Conservation (phyloP, 441 rosid species). For the Populus hybrid region DNA sequence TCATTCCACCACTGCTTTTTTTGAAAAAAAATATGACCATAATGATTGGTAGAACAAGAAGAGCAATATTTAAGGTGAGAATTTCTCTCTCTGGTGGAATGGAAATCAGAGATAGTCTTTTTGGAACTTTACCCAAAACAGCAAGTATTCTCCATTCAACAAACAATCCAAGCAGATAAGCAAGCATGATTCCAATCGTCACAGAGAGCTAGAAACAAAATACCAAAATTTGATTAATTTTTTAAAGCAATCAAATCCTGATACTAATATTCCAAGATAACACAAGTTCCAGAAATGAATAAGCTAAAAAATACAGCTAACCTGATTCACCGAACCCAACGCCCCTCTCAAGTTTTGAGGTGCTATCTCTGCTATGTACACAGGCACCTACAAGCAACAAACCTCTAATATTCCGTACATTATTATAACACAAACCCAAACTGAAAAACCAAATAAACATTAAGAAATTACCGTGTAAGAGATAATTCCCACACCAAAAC, state of each 20-base stretch:
- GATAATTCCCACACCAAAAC: constrained; percentile 93
- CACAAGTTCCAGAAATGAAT: constrained; percentile 2
- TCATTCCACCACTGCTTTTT: neutral
- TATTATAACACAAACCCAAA: constrained; percentile 5
- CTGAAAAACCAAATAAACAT: constrained; percentile 10
- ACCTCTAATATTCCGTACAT: neutral
- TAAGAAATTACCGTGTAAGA: constrained; percentile 68
- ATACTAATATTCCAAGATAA: neutral
- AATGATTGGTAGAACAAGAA: neutral
- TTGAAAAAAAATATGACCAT: neutral
- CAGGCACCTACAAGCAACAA: constrained; percentile 58
- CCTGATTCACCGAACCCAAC: constrained; percentile 92
- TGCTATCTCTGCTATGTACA: constrained; percentile 87
- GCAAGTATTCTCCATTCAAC: constrained; percentile 85
- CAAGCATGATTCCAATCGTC: constrained; percentile 86
- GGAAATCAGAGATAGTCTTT: constrained; percentile 9
- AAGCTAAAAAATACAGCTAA: constrained; percentile 23
- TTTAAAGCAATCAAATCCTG: constrained; percentile 3
- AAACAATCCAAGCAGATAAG: constrained; percentile 78
- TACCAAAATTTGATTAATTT: neutral
- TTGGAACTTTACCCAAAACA: constrained; percentile 59
- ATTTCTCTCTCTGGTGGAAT: neutral
- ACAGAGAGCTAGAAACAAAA: constrained; percentile 63
- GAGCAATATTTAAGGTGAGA: neutral
- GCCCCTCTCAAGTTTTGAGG: constrained; percentile 91